Percentiles rank a stretch among this genome's conserved stretches.
Evolutionary conservation across 192 early-diverging fungal genomes (phyloP).

Genomic region (Coemansia sp.): DNA sequence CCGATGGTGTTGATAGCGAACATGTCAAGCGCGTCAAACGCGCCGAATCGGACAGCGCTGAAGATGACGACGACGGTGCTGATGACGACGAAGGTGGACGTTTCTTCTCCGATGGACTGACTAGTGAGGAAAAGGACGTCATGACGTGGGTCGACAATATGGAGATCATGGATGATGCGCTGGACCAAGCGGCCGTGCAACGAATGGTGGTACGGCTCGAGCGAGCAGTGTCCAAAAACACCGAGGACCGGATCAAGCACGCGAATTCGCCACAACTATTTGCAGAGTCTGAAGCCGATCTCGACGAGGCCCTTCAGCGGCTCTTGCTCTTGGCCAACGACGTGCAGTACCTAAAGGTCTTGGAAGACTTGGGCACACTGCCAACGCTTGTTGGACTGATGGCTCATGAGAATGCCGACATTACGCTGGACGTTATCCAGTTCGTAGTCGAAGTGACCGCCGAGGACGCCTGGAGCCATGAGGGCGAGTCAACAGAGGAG

Average conservation of each 20-base stretch:
- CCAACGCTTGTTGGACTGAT: conserved; percentile 72
- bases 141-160: conserved; percentile 81
- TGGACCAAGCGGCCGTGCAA: conserved; percentile 69
- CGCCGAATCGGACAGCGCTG: background rate
- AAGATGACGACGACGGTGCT: conserved; percentile 30
- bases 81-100: conserved; percentile 77
- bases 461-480: conserved; percentile 76
- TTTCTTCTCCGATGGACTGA: conserved; percentile 84
- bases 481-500: conserved; percentile 58
- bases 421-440: conserved; percentile 79
- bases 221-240: conserved; percentile 83
- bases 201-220: conserved; percentile 82
- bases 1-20: background rate
- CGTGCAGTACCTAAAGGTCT: conserved; percentile 69
- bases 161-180: conserved; percentile 61
- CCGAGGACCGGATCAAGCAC: conserved; percentile 80
- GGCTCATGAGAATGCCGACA: conserved; percentile 94
- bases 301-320: conserved; percentile 86
- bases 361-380: conserved; percentile 69
- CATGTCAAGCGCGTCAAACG: conserved; percentile 6
- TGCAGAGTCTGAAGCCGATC: conserved; percentile 93
- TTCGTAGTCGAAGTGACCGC: conserved; percentile 90
- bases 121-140: conserved; percentile 71
- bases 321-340: conserved; percentile 74
- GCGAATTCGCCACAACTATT: conserved; percentile 63